Base-by-base conservation (phyloP, 2,329 filamentous ascomycete genomes). In the Alternaria longipes region DNA sequence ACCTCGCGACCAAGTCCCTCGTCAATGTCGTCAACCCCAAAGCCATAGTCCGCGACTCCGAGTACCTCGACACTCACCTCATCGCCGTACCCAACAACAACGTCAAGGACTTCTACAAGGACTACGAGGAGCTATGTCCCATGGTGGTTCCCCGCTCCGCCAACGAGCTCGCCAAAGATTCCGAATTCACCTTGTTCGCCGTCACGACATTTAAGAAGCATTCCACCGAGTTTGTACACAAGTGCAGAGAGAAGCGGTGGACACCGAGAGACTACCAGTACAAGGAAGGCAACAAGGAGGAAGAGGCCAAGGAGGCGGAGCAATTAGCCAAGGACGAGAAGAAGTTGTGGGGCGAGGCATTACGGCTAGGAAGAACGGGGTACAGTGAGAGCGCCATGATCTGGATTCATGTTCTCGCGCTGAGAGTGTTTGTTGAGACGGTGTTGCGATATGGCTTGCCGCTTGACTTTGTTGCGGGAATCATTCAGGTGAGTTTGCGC, bases 341-440 rank as follows among this genome's bases (percentile, higher is more conserved):
- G 79, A 97, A 95, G 82, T 85, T 97, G 3, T 97, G 93, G 89
- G 93, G 93, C 11, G 94, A 99, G 81, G 93, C 94, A 3, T 80
- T 99, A 74, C 87, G 93, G 67, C 85, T 97, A 71, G 92, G 90
- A 14, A 86, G 94, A 64, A 97, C 93, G n/a, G 93, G 93, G 16
- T 99, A 95, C 88, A 94, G 93, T 75, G 95, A 99, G 82, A 90
- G 90, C 64, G 93, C 97, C 67, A 97, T 97, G 92, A 90, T 94
- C 55, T 97, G 94, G 93, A 87, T 97, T 51, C 95, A 99, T 76
- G 91, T 97, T 28, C 84, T 98, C 74, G 91, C 94, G 7, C 82
- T 99, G 72, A 86, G 95, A 55, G 94, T 98, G 20, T 99, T 98
- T 80, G 95, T 99, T 20, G 95, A 99, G 85, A 97, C 94, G 5